Evolutionary conservation across 2,329 filamentous ascomycete species (phyloP).

Genomic region (Podosphaera xanthii): DNA sequence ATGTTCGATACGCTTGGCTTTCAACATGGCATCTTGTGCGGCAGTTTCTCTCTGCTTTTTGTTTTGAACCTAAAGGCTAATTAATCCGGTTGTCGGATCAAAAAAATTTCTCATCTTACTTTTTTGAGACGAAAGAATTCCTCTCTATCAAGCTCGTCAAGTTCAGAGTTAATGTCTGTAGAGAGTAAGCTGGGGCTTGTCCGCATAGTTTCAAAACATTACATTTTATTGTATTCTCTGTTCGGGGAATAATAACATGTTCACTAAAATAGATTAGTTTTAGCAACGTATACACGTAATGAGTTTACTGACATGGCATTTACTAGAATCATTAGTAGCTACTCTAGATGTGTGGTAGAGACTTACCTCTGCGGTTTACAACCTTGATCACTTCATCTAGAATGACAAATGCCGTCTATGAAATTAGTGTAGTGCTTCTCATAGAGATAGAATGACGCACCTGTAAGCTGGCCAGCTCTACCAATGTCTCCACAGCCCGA

Average conservation of each 20-base stretch:
- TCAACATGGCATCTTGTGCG: slow-evolving; percentile 50
- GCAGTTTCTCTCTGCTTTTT: slow-evolving; percentile 65
- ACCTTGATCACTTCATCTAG: slow-evolving; percentile 98
- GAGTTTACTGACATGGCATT: slow-evolving; percentile 56
- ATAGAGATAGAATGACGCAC: slow-evolving; percentile 17
- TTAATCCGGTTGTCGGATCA: neutral
- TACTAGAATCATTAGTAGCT: slow-evolving; percentile 26
- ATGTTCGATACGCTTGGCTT: slow-evolving; percentile 36
- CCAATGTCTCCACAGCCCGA: slow-evolving; percentile 80
- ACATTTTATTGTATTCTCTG: slow-evolving; percentile 99
- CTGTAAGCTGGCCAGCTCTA: slow-evolving; percentile 84
- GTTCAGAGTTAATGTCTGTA: slow-evolving; percentile 87
- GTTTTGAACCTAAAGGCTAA: slow-evolving; percentile 32
- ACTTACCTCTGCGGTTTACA: slow-evolving; percentile 73
- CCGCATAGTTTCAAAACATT: slow-evolving; percentile 13
- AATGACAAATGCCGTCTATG: slow-evolving; percentile 80
- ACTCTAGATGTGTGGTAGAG: neutral
- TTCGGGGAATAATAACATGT: slow-evolving; percentile 90
- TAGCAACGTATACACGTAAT: no score
- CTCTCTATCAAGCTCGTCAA: slow-evolving; percentile 91
- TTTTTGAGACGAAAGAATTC: slow-evolving; percentile 98
- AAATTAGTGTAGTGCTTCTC: neutral
- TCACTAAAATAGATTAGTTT: slow-evolving; percentile 27
- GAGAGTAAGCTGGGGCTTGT: neutral
- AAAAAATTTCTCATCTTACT: slow-evolving; percentile 15